phyloP scores from a whole-genome alignment of 2,329 filamentous ascomycete genomes.

The Fusarium hainanense region DNA sequence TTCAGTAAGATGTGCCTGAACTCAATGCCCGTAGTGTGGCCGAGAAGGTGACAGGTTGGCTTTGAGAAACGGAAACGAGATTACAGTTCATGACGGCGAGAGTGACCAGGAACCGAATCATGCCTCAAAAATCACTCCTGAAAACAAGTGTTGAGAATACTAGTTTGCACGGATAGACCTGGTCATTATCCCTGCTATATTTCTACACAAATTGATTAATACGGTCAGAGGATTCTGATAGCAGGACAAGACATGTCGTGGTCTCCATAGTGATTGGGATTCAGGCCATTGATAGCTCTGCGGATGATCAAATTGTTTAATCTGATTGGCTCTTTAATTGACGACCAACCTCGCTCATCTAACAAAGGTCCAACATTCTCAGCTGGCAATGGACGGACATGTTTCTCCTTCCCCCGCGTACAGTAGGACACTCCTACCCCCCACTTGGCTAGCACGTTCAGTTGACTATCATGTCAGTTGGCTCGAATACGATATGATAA shows the following conservation, averaged over 20 bases:
- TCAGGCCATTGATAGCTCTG: slow-evolving; percentile 25
- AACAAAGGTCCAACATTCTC: not conserved
- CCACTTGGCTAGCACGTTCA: slow-evolving; percentile 5
- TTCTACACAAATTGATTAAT: not conserved
- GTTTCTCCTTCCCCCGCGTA: not conserved
- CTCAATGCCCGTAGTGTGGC: not conserved
- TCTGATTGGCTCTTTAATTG: slow-evolving; percentile 16
- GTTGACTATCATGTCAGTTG: not conserved
- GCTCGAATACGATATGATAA: not conserved
- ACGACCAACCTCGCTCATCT: not conserved
- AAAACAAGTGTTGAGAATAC: not conserved
- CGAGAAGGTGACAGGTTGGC: not conserved
- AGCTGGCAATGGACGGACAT: not conserved
- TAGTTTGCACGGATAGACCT: not conserved
- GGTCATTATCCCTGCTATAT: not conserved
- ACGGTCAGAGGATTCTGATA: not conserved
- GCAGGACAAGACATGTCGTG: not conserved
- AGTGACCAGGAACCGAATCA: not conserved
- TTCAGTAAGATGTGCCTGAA: not conserved
- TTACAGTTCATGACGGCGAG: slow-evolving; percentile 1
- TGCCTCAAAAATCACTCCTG: not conserved
- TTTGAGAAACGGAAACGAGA: slow-evolving; percentile 1
- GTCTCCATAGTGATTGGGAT: slow-evolving; percentile 35
- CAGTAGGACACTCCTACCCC: not conserved
- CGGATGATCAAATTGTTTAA: slow-evolving; percentile 18